These are phyloP conservation scores for Spinacia oleracea DNA, from an alignment of 179 eudicot species.

Conservation along the genomic window DNA sequence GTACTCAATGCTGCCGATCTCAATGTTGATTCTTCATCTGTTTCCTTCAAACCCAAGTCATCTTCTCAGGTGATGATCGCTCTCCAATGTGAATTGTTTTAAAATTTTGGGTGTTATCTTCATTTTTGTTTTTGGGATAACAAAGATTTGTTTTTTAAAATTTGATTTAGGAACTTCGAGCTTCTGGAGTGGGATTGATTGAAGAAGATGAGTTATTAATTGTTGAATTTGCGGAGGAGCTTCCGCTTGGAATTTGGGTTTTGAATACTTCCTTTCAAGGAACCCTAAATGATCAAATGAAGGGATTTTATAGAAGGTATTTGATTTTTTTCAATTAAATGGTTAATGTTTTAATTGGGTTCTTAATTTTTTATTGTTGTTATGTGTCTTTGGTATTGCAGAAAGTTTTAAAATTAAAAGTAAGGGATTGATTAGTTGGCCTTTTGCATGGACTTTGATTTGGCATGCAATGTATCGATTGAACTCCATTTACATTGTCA, in stretches of 20 bases:
- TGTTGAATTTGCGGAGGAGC: slow-evolving; percentile 62
- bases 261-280: slow-evolving; percentile 65
- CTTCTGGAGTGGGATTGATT: slow-evolving; percentile 37
- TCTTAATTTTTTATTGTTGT: too few species aligned
- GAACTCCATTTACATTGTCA: background rate
- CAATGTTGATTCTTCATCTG: slow-evolving; percentile 41
- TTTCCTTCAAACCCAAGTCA: slow-evolving; percentile 37
- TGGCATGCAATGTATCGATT: background rate
- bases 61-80: slow-evolving; percentile 38
- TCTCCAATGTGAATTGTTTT: background rate
- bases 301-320: slow-evolving; percentile 95
- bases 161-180: slow-evolving; percentile 33
- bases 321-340: background rate
- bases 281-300: slow-evolving; percentile 91
- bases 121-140: background rate
- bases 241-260: slow-evolving; percentile 65
- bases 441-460: background rate
- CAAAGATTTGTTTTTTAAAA: slow-evolving; percentile 5
- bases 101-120: background rate
- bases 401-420: background rate
- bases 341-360: background rate
- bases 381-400: background rate
- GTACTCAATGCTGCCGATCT: slow-evolving; percentile 94
- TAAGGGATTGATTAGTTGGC: background rate
- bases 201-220: slow-evolving; percentile 79